phyloP scores from a whole-genome alignment of 768 basidiomycete genomes.

The Pulveroboletus frians region DNA sequence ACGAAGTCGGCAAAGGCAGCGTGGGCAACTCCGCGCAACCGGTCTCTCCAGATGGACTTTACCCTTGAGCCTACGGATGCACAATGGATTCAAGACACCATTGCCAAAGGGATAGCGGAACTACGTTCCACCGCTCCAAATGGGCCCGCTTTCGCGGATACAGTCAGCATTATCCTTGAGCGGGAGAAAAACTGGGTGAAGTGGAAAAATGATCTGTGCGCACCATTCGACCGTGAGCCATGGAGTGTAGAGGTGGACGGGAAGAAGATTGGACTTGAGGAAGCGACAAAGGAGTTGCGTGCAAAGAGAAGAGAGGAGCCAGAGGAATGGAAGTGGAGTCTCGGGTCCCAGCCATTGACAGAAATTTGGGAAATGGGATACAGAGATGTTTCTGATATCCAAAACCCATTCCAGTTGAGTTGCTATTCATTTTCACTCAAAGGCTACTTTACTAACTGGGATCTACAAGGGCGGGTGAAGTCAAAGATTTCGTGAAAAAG shows the following conservation, averaged over 20 bases:
- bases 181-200: constrained; percentile 87
- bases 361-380: constrained; percentile 86
- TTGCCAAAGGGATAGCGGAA: constrained; percentile 48
- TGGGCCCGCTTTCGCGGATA: constrained; percentile 72
- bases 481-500: constrained; percentile 70
- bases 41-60: constrained; percentile 81
- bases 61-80: constrained; percentile 61
- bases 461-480: constrained; percentile 55
- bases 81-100: constrained; percentile 73
- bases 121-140: constrained; percentile 73
- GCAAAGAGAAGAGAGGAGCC: constrained; percentile 53
- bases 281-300: constrained; percentile 51
- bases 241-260: constrained; percentile 49
- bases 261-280: constrained; percentile 51
- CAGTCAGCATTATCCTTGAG: constrained; percentile 64
- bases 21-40: constrained; percentile 62
- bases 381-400: constrained; percentile 53
- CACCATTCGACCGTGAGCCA: constrained; percentile 71
- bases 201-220: constrained; percentile 83
- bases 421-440: constrained; percentile 2
- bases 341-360: constrained; percentile 67
- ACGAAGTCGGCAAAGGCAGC: constrained; percentile 59
- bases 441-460: constrained; percentile 1
- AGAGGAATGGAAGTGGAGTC: constrained; percentile 56
- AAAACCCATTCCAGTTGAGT: constrained; percentile 63